A percentile compares a stretch with the other conserved stretches of the same genome.
These are phyloP conservation scores for Cyclotella cryptica DNA, from an alignment of 108 stramenopile species.

Conservation along the genomic window DNA sequence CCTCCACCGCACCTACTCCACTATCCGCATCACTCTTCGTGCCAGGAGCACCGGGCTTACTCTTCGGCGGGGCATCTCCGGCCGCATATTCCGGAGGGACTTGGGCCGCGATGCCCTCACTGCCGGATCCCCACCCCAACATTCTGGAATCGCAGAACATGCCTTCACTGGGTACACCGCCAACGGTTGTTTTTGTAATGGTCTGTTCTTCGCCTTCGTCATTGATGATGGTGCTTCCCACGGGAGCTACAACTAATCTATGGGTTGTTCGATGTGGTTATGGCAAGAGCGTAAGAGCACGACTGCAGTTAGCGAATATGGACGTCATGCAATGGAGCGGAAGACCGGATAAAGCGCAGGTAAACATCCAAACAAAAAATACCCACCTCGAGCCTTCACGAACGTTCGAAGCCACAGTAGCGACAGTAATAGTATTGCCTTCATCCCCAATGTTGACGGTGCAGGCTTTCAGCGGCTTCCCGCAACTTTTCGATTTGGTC, in stretches of 20 bases:
- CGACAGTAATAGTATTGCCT: conserved; percentile 63
- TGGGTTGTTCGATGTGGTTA: neutral
- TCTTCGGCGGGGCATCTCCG: conserved; percentile 75
- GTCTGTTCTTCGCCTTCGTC: conserved; percentile 74
- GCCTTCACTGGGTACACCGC: conserved; percentile 80
- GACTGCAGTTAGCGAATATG: no score
- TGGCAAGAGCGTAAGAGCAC: no score
- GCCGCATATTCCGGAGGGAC: conserved; percentile 67
- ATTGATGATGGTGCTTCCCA: conserved; percentile 65
- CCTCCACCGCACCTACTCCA: conserved; percentile 28
- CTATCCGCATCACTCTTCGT: conserved; percentile 14
- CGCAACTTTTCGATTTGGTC: conserved; percentile 23
- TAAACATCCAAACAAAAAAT: neutral
- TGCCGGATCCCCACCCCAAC: conserved; percentile 88
- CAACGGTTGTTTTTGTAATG: conserved; percentile 80
- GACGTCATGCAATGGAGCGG: no score
- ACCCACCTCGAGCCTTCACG: conserved; percentile 69
- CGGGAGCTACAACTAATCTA: conserved; percentile 75
- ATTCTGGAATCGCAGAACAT: conserved; percentile 93
- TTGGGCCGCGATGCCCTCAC: conserved; percentile 78
- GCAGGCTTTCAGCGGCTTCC: conserved; percentile 46
- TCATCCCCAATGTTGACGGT: conserved; percentile 56
- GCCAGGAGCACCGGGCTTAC: conserved; percentile 68
- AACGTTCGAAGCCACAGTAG: conserved; percentile 83
- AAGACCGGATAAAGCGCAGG: no score